phyloP scores from a whole-genome alignment of 148 eudicot genomes.

The Linanthus parryae region DNA sequence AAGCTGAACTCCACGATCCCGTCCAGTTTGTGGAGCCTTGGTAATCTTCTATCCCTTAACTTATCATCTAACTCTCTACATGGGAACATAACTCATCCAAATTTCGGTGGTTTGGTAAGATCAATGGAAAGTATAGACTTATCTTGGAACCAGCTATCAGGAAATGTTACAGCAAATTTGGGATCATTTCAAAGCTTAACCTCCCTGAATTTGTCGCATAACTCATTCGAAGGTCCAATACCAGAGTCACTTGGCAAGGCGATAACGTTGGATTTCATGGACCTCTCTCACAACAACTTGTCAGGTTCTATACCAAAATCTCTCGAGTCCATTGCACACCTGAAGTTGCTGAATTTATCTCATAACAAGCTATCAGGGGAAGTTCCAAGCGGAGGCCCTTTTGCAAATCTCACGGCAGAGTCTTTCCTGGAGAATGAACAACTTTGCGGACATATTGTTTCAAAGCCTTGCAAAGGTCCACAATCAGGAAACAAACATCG shows the following conservation, averaged over 20 bases:
- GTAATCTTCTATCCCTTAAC: slow-evolving; percentile 9
- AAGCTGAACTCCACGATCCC: slow-evolving; percentile 7
- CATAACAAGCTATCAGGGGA: slow-evolving; percentile 15
- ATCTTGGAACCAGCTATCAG: slow-evolving; percentile 13
- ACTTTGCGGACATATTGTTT: slow-evolving; percentile 14
- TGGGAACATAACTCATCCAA: slow-evolving; percentile 5
- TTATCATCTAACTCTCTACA: slow-evolving; percentile 8
- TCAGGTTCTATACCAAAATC: slow-evolving; percentile 15
- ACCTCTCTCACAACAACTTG: slow-evolving; percentile 14
- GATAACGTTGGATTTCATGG: neutral
- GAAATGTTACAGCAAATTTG: slow-evolving; percentile 8
- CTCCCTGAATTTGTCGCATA: slow-evolving; percentile 11
- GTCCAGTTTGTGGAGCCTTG: slow-evolving; percentile 10
- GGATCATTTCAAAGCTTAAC: slow-evolving; percentile 5
- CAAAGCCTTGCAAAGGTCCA: neutral
- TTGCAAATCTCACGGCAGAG: slow-evolving; percentile 8
- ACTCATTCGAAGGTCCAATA: slow-evolving; percentile 15
- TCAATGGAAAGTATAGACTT: slow-evolving; percentile 9
- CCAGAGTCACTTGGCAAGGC: slow-evolving; percentile 9
- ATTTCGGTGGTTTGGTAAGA: neutral
- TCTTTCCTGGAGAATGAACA: slow-evolving; percentile 13
- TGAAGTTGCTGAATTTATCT: slow-evolving; percentile 9
- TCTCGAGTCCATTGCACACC: neutral
- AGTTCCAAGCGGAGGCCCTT: slow-evolving; percentile 13
- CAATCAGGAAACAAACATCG: neutral